A percentile compares a stretch with the other conserved stretches of the same genome.
Conservation (phyloP, 495 filamentous ascomycete species). For the Trypethelium eluteriae region DNA sequence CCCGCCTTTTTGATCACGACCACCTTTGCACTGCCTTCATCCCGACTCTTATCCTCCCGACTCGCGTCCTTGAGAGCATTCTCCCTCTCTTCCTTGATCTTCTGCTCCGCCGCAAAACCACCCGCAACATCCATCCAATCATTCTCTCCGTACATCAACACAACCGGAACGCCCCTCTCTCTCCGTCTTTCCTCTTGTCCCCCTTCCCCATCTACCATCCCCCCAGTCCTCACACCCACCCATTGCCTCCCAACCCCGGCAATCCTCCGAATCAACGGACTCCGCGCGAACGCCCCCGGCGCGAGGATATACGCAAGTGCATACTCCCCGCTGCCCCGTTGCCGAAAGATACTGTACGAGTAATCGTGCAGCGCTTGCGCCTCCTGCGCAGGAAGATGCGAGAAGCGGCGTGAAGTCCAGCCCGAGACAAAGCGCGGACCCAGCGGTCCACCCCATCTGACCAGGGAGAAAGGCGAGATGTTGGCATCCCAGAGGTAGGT, state of each 20-base stretch:
- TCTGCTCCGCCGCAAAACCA: slow-evolving; percentile 71
- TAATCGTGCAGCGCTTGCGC: slow-evolving; percentile 82
- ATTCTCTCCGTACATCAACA: slow-evolving; percentile 92
- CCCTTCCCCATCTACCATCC: background rate
- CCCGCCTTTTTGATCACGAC: slow-evolving; percentile 72
- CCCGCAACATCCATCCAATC: slow-evolving; percentile 98
- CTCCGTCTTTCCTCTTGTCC: slow-evolving; percentile 21
- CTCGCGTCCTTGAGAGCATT: slow-evolving; percentile 51
- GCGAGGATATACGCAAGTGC: slow-evolving; percentile 87
- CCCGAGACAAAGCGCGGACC: slow-evolving; percentile 88
- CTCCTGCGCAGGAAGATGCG: slow-evolving; percentile 74
- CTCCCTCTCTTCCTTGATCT: slow-evolving; percentile 60
- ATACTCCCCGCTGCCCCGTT: slow-evolving; percentile 90
- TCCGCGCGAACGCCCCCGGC: slow-evolving; percentile 84
- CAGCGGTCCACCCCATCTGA: slow-evolving; percentile 84
- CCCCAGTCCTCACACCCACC: slow-evolving; percentile 14
- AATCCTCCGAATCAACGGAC: slow-evolving; percentile 78
- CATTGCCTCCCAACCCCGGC: slow-evolving; percentile 65
- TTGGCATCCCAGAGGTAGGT: slow-evolving; percentile 95
- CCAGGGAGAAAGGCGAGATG: slow-evolving; percentile 84
- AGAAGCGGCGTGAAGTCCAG: slow-evolving; percentile 89
- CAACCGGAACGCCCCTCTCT: slow-evolving; percentile 73
- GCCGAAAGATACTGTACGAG: slow-evolving; percentile 87
- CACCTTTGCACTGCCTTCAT: slow-evolving; percentile 77
- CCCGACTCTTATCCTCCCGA: slow-evolving; percentile 58